Percentiles rank a stretch among this genome's conserved stretches.
These are phyloP conservation scores for Inonotus obliquus DNA, from an alignment of 1,284 basidiomycete genomes.

Conservation along the genomic window DNA sequence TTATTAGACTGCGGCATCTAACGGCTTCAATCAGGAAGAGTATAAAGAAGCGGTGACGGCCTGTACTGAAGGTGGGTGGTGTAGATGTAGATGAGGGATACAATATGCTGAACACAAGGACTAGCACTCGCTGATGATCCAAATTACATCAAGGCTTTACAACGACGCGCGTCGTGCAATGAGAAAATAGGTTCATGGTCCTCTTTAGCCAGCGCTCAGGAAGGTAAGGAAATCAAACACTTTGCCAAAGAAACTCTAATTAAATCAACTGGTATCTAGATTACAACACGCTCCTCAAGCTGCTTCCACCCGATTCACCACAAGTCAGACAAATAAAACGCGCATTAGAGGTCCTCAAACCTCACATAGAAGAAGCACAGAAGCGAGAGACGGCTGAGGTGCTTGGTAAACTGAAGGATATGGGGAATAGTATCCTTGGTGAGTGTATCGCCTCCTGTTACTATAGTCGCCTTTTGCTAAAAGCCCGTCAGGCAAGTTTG, in stretches of 20 bases:
- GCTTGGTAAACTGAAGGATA: conserved; percentile 86
- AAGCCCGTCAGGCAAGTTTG: conserved; percentile 66
- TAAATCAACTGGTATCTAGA: conserved; percentile 43
- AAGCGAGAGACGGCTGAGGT: conserved; percentile 90
- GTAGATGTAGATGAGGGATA: neutral
- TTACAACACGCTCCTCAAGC: conserved; percentile 62
- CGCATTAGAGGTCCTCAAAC: conserved; percentile 53
- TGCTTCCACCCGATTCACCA: conserved; percentile 55
- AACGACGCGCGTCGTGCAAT: conserved; percentile 82
- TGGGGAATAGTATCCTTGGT: conserved; percentile 92
- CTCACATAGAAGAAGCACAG: conserved; percentile 69
- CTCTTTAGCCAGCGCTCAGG: conserved; percentile 74
- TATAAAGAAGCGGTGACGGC: conserved; percentile 72
- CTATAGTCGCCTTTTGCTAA: neutral
- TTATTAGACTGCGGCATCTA: neutral
- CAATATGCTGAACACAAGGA: conserved; percentile 13
- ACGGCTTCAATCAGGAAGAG: conserved; percentile 47
- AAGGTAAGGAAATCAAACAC: conserved; percentile 51
- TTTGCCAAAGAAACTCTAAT: conserved; percentile 1
- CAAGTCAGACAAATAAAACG: conserved; percentile 46
- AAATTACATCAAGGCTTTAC: conserved; percentile 81
- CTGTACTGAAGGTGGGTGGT: conserved; percentile 63
- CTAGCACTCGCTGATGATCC: conserved; percentile 84
- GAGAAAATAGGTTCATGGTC: conserved; percentile 80
- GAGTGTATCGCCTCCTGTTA: conserved; percentile 22